phyloP scores from a whole-genome alignment of 2,329 filamentous ascomycete species.

The Cercospora zeae-maydis region DNA sequence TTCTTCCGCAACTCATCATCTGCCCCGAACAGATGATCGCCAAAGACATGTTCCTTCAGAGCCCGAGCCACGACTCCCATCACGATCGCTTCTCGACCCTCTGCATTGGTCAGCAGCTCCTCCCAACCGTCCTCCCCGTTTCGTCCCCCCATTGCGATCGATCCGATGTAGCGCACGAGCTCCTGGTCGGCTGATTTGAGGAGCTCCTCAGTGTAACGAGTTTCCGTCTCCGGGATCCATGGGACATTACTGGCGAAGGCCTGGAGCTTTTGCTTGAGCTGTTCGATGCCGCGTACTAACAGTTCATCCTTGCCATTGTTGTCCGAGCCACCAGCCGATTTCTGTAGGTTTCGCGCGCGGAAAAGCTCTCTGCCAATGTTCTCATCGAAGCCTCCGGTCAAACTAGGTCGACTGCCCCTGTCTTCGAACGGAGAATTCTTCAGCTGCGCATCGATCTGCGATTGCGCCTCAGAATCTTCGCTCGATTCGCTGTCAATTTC shows the following conservation, averaged over 20 bases:
- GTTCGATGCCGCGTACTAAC: neutral
- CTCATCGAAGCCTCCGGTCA: neutral
- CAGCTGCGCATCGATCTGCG: neutral
- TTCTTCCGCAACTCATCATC: slow-evolving; percentile 21
- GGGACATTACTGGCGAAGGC: neutral
- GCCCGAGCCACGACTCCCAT: slow-evolving; percentile 30
- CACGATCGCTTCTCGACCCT: slow-evolving; percentile 26
- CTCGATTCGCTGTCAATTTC: neutral
- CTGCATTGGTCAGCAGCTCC: slow-evolving; percentile 20
- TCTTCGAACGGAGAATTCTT: neutral
- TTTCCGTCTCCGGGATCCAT: neutral
- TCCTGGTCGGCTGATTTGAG: slow-evolving; percentile 10
- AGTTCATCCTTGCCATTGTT: slow-evolving; percentile 10
- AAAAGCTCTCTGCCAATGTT: neutral
- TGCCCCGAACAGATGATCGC: slow-evolving; percentile 31
- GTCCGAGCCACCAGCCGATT: neutral
- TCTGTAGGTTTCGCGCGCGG: neutral
- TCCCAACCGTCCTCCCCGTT: slow-evolving; percentile 27
- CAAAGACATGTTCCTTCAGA: slow-evolving; percentile 34
- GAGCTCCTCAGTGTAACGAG: neutral
- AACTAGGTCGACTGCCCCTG: neutral
- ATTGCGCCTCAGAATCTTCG: neutral
- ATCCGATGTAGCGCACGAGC: slow-evolving; percentile 34
- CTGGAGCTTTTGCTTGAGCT: neutral
- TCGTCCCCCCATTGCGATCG: slow-evolving; percentile 30